A percentile compares a stretch with the other conserved stretches of the same genome.
Evolutionary conservation across 495 filamentous ascomycete genomes (phyloP).

Genomic region (Schizothecium vesticola): DNA sequence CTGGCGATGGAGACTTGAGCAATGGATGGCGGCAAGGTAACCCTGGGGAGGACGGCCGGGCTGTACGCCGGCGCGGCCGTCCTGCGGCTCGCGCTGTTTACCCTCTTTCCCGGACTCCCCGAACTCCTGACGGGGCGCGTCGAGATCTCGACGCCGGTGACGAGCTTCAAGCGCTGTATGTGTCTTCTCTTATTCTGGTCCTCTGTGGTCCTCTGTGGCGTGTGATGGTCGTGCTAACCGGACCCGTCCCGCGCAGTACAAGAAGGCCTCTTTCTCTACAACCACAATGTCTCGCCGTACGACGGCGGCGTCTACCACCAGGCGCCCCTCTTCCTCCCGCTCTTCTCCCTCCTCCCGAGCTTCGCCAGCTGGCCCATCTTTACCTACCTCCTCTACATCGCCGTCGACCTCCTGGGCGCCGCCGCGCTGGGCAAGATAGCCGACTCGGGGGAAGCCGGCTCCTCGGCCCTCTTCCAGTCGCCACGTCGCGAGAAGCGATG

Average conservation of each 20-base stretch:
- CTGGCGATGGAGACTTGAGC: slow-evolving; percentile 34
- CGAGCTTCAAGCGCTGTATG: slow-evolving; percentile 91
- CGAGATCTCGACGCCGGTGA: slow-evolving; percentile 93
- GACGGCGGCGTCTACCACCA: slow-evolving; percentile 98
- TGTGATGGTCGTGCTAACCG: slow-evolving; percentile 1
- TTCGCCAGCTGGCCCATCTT: slow-evolving; percentile 58
- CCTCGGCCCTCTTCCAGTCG: slow-evolving; percentile 68
- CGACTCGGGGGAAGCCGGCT: slow-evolving; percentile 69
- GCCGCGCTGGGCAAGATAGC: slow-evolving; percentile 78
- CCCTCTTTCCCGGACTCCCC: slow-evolving; percentile 76
- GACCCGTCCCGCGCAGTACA: slow-evolving; percentile 56
- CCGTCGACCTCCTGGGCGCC: slow-evolving; percentile 78
- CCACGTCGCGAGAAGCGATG: slow-evolving; percentile 71
- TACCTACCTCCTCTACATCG: slow-evolving; percentile 73
- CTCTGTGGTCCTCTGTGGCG: not conserved
- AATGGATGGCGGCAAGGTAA: slow-evolving; percentile 44
- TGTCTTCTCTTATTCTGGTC: not conserved
- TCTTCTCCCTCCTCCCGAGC: slow-evolving; percentile 82
- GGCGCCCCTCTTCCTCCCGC: slow-evolving; percentile 84
- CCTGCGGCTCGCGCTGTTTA: slow-evolving; percentile 74
- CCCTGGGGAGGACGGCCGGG: slow-evolving; percentile 57
- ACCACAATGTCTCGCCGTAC: slow-evolving; percentile 93
- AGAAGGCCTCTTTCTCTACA: slow-evolving; percentile 93
- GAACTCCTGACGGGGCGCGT: slow-evolving; percentile 84
- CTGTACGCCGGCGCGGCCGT: slow-evolving; percentile 73